Conservation (phyloP, 2,329 filamentous ascomycete genomes). For the Penicillium sp. region DNA sequence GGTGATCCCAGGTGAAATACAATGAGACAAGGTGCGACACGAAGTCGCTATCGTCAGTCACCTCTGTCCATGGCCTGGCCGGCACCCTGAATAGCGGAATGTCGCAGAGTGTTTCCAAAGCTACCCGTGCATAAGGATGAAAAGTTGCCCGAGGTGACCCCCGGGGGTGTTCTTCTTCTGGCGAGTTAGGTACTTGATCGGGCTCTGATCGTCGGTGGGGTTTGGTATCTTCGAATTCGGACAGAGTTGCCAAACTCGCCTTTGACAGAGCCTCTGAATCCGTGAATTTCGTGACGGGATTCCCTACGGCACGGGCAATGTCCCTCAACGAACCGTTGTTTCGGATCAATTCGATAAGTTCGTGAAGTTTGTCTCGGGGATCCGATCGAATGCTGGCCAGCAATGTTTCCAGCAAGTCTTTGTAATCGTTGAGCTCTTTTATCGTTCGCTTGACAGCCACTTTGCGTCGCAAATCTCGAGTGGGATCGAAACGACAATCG, state of each 20-base stretch:
- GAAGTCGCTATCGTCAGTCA: constrained; percentile 71
- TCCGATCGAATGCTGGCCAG: constrained; percentile 29
- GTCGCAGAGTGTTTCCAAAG: constrained; percentile 33
- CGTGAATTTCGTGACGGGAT: constrained; percentile 14
- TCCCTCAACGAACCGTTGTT: constrained; percentile 26
- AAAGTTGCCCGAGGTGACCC: neutral
- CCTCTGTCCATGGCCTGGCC: constrained; percentile 65
- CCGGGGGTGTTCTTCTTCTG: constrained; percentile 5
- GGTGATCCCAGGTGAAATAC: constrained; percentile 94
- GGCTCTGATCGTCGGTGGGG: constrained; percentile 10
- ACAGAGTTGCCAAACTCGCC: constrained; percentile 3
- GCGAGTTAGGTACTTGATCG: constrained; percentile 5
- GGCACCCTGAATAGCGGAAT: constrained; percentile 35
- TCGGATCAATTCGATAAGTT: constrained; percentile 30
- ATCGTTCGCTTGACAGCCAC: constrained; percentile 36
- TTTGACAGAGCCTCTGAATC: constrained; percentile 11
- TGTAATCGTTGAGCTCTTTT: constrained; percentile 36
- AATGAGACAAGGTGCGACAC: constrained; percentile 82
- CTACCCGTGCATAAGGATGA: constrained; percentile 27
- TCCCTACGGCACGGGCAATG: constrained; percentile 25
- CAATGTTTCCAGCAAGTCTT: constrained; percentile 30
- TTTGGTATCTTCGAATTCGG: constrained; percentile 10
- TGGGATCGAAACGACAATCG: constrained; percentile 37
- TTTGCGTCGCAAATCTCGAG: constrained; percentile 37
- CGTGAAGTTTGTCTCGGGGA: constrained; percentile 24